Conservation (phyloP, 2,329 filamentous ascomycete species). For the Alternaria conjuncta region DNA sequence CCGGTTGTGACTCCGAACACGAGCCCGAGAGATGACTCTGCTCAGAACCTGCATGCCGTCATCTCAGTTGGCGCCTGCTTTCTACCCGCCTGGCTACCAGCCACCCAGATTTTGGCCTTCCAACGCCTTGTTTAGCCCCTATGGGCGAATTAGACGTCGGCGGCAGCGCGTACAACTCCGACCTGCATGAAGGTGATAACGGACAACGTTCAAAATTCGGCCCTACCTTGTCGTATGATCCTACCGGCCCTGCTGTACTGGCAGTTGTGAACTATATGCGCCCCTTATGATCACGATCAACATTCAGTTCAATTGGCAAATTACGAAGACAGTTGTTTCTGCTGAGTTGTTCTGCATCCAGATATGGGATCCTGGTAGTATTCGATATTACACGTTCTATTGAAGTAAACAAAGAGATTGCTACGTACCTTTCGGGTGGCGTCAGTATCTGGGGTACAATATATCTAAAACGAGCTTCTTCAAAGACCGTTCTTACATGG, state of each 20-base stretch:
- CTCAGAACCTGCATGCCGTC: constrained; percentile 16
- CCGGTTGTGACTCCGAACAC: constrained; percentile 19
- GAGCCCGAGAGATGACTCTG: constrained; percentile 27
- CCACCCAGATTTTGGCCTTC: constrained; percentile 8
- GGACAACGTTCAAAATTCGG: constrained; percentile 20
- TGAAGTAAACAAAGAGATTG: neutral
- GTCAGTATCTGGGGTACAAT: neutral
- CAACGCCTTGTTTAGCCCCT: neutral
- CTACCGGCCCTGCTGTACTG: constrained; percentile 11
- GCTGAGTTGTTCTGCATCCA: neutral
- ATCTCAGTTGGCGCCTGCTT: constrained; percentile 18
- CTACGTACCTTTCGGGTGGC: neutral
- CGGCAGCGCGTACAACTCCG: constrained; percentile 28
- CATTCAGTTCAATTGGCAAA: neutral
- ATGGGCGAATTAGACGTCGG: constrained; percentile 1
- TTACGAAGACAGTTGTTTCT: neutral
- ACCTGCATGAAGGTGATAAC: constrained; percentile 20
- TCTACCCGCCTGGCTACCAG: constrained; percentile 12
- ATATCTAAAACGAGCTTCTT: neutral
- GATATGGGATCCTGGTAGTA: neutral
- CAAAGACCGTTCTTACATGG: neutral
- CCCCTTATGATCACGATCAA: constrained; percentile 14
- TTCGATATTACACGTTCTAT: neutral
- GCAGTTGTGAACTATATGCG: neutral
- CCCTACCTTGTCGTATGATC: constrained; percentile 12